Conservation (phyloP, 129 eudicot species). For the Smallanthus sonchifolius region DNA sequence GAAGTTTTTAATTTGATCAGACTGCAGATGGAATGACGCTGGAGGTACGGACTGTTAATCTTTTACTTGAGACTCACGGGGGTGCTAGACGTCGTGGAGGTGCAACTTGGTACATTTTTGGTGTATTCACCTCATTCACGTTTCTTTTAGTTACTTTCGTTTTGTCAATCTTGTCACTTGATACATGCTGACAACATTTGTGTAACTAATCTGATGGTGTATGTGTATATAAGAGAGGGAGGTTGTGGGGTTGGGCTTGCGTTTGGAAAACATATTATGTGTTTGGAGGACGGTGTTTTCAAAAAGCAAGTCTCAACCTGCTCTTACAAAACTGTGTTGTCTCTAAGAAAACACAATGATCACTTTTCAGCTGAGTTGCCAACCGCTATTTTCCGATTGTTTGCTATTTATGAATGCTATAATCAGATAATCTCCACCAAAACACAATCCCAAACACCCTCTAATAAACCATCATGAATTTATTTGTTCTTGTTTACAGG, state of each 20-base stretch:
- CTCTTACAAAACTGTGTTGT: background rate
- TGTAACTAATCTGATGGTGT: background rate
- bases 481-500: conserved; percentile 43
- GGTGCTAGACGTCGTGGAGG: conserved; percentile 84
- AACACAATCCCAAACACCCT: background rate
- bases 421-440: background rate
- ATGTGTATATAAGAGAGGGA: background rate
- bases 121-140: background rate
- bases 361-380: background rate
- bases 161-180: background rate
- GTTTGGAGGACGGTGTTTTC: background rate
- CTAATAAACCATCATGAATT: background rate
- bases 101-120: conserved; percentile 70
- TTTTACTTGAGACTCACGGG: conserved; percentile 93
- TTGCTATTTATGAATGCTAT: background rate
- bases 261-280: background rate
- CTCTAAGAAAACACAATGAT: background rate
- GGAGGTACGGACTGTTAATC: conserved; percentile 83
- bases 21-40: conserved; percentile 99
- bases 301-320: background rate
- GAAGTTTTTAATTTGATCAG: conserved; percentile 36
- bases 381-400: background rate
- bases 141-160: background rate
- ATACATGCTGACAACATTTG: background rate
- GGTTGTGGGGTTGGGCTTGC: background rate